phyloP scores from a whole-genome alignment of 129 eudicot species.

The Ambrosia artemisiifolia region DNA sequence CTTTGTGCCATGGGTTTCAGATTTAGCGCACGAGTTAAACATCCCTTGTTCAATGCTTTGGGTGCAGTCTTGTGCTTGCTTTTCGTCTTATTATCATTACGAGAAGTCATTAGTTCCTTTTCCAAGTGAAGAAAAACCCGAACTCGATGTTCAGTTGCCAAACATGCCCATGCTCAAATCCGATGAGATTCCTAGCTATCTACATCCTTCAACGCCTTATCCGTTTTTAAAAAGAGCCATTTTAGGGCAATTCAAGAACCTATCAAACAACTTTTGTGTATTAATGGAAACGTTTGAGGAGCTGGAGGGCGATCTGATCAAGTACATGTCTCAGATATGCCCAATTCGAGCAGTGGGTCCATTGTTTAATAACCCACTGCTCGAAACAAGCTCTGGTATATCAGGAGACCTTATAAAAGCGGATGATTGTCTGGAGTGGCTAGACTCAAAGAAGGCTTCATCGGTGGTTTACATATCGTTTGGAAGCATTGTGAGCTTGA shows the following conservation, averaged over 20 bases:
- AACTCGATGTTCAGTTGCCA: conserved; percentile 61
- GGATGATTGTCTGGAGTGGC: conserved; percentile 49
- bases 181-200: conserved; percentile 73
- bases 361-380: conserved; percentile 41
- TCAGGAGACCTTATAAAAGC: conserved; percentile 47
- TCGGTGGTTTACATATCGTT: conserved; percentile 80
- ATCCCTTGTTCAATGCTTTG: conserved; percentile 75
- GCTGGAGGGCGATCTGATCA: conserved; percentile 55
- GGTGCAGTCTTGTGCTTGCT: conserved; percentile 74
- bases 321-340: conserved; percentile 40
- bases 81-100: conserved; percentile 62
- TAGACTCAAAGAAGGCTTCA: conserved; percentile 43
- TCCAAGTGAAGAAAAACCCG: conserved; percentile 47
- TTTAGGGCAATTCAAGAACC: conserved; percentile 51
- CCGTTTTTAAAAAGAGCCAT: conserved; percentile 30
- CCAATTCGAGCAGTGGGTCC: conserved; percentile 71
- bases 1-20: conserved; percentile 72
- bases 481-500: conserved; percentile 58
- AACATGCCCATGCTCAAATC: conserved; percentile 58
- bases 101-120: conserved; percentile 35
- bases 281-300: conserved; percentile 72
- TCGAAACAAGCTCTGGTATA: conserved; percentile 24
- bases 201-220: conserved; percentile 60
- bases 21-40: conserved; percentile 46
- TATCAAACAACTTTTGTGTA: conserved; percentile 56